phyloP scores from a whole-genome alignment of 169 alveolate species.

The Cyclospora cayetanensis region DNA sequence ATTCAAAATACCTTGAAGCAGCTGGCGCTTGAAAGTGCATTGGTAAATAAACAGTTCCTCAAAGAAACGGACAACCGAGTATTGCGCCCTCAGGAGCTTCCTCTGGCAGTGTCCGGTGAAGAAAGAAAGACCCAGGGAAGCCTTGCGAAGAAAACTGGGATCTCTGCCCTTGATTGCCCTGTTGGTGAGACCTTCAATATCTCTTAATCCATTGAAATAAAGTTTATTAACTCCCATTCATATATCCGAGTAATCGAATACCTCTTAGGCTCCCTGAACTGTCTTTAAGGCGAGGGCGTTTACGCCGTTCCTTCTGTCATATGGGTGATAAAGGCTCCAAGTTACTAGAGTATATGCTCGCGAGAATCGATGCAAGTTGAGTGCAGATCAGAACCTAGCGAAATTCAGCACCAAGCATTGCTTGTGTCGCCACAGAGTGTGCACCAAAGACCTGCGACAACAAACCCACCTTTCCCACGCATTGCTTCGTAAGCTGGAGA shows the following conservation, averaged over 20 bases:
- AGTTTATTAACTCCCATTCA: no score
- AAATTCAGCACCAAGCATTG: no score
- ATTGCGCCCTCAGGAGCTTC: constrained; percentile 59
- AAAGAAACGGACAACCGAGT: constrained; percentile 58
- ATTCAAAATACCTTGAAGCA: constrained; percentile 25
- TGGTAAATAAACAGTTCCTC: constrained; percentile 10
- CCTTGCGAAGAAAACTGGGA: constrained; percentile 27
- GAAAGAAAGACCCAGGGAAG: not conserved
- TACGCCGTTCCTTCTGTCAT: no score
- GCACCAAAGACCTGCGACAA: constrained; percentile 64
- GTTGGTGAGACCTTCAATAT: no score
- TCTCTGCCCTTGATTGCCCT: constrained; percentile 47
- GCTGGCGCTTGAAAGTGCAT: not conserved
- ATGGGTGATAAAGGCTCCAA: no score
- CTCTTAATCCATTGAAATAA: no score
- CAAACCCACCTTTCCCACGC: constrained; percentile 58
- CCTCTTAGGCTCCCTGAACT: no score
- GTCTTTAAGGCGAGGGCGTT: no score
- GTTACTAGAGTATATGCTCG: no score
- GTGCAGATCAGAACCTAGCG: no score
- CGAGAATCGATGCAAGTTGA: no score
- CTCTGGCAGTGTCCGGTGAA: not conserved
- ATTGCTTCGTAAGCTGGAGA: constrained; percentile 63
- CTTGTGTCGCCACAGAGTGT: constrained; percentile 45
- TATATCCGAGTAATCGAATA: no score